Base-by-base conservation (phyloP, 164 flowering plant species). In the Paratinospora sagittata region DNA sequence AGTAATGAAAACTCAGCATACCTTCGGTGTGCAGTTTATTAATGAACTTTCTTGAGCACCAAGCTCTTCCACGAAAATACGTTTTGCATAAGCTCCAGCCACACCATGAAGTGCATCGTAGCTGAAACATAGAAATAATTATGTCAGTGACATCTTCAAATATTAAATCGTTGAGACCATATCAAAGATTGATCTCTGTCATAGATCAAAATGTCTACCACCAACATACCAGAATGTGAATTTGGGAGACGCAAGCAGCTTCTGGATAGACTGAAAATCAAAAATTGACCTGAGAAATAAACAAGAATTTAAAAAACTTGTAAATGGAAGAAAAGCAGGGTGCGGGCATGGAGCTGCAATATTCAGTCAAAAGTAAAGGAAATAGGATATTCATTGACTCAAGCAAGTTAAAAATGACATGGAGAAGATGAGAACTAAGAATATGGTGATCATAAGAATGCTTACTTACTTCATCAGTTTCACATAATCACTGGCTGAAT, bases 51-150 rank as follows among this genome's bases (percentile, higher is more conserved):
- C 92, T 76, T 82, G 75, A 39, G 94, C 98, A 82, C 95, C 97
- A 76, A 96, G 97, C 88, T 96, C 97, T 70, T 92, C 92, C 47
- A 96, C 95, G 83, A 96, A 96, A 39, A 96, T 93, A 36, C 95
- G 88, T 12, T 89, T 85, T 39, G 98, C 98, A 84, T 96, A 96
- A 69, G 87, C 91, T 70, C 99, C 99, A 77, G 86, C 98, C 63
- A 96, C 99, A 73, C 97, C 99, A 86, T 96, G 96, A 72, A 96
- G 86, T 19, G 93, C 97, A 84, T 96, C 99, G 87, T 75, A 92
- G 72, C 98, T 96, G 78, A 26, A 67, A 72, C 34, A 74, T 3
- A 49, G n/a, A 12, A 45, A 69, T 26, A 57, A 19, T 47, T 2
- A 62, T 10, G 27, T 5, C 2, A 30, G 19, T 47, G 19, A 47